Evolutionary conservation across 345 rosid species (phyloP), one percentile per base, ranked within the genome.

Genomic region (Gossypioides kirkii): DNA sequence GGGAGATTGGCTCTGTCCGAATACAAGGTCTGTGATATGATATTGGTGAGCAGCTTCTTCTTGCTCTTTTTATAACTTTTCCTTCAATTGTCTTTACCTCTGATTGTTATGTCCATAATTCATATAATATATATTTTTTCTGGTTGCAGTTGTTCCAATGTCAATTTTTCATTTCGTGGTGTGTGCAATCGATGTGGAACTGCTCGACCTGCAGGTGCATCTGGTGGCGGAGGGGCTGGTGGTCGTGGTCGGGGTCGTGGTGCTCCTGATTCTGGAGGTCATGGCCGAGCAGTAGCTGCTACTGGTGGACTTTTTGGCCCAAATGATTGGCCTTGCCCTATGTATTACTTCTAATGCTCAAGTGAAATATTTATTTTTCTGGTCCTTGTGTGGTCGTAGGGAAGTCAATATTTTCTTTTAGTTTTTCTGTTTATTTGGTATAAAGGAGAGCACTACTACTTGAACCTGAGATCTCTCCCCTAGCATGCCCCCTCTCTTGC

Each of bases 21-120:
- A 96, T 93, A 91, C 98, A 91, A 96, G 99, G 99, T 93, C 97
- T 93, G 98, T 96, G 97, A 87, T 95, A 84, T 92, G 93, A 96
- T 66, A 88, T 91, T 76, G 98, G 99, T 93, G 98, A 96, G 99
- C 97, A 79, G 91, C 98, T 84, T 86, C 82, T 82, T 87, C 97
- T 87, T 87, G 86, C 86, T 87, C 89, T 81, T 84, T 32, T 79
- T 83, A 54, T 77, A 72, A 69, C 26, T 2, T 47, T 71, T 36
- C 38, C 17, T 61, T 5, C 13, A 52, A 0, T 8, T 22, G 16
- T 55, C 61, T 55, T 55, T 11, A 22, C 10, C 26, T 55, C 2
- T 55, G 14, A 42, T 62, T 50, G 56, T 59, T 74, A 4, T 74
- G 67, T 58, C 38, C 6, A 25, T 60, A 41, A 69, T 65, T 76